Evolutionary conservation across 176 grass and related monocot genomes (phyloP), one percentile per base, ranked within the genome.

Genomic region (Carex myosuroides): DNA sequence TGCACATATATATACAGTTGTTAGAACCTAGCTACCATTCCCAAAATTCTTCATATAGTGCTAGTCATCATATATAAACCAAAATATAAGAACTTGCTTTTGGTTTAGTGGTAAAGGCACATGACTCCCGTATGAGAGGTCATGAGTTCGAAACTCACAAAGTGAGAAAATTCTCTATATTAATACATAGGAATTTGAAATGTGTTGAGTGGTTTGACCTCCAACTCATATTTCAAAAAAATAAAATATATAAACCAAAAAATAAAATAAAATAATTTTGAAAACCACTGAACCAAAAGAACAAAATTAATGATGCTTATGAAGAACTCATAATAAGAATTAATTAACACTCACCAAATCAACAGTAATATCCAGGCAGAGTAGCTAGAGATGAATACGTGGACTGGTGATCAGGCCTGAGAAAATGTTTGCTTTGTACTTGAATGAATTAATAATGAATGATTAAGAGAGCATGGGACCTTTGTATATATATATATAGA

Each of bases 401-500:
- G 4, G 74, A 53, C 2, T 3, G 32, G 39, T 39, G 46, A 60
- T 50, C 46, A 50, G 46, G 46, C 46, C 12, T 22, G 12, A 6
- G 54, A 48, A 46, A 52, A 24, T 83, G 44, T 69, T 68, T 33
- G 73, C 44, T 66, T 82, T 42, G 70, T 33, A 64, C 16, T 41
- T 60, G 53, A 80, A 56, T 30, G 84, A 71, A 18, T n/a, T 4
- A 84, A 48, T 42, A 74, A 87, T 29, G 39, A 59, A 74, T 81
- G 78, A 79, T 77, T 68, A 75, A 64, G 24, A 54, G 79, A 87
- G 70, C 85, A 65, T 75, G 81, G 56, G 39, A 41, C 58, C 85
- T 83, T 69, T 63, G 37, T 81, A 44, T 87, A 60, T 90, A 87
- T 90, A 87, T 90, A 90, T 20, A 80, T 63, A 59, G 13, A 30